Evolutionary conservation across 2,329 filamentous ascomycete genomes (phyloP), one percentile per base, ranked within the genome.

Genomic region (Verticillium nubilum): DNA sequence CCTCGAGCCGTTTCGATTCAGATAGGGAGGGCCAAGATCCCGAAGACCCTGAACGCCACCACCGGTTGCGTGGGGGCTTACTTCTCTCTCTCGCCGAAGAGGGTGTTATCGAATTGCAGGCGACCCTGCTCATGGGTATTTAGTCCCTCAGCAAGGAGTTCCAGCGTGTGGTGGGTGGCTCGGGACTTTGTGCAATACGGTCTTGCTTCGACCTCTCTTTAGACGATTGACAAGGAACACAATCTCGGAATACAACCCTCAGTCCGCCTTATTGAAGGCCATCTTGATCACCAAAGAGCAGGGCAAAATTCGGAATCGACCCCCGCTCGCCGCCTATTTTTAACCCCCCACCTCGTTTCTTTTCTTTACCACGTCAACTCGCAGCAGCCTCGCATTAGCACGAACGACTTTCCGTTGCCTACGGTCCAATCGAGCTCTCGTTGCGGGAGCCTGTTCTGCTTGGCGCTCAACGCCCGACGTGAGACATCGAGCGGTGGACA

Each of bases 401-500:
- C 47, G 35, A 54, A 12, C 26, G 52, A 29, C 26, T 17, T 19
- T 15, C 47, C 50, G 60, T 26, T 26, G 35, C 15, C 52, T 52
- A 27, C 56, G 37, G 13, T 58, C 61, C 61, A 62, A 62, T 60
- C 60, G 55, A 56, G 37, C 35, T 17, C 25, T 35, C 37, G 4
- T 55, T 56, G 25, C 54, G 52, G 35, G 54, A 37, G 27, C 27
- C 23, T 33, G 26, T 54, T 28, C 10, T n/a, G 15, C 52, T 28
- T 54, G 52, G 42, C 42, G 42, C 42, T n/a, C 42, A 23, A n/a
- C 42, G 42, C n/a, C 42, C n/a, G 42, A 47, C 42, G 42, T 47
- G 42, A 47, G 42, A 47, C 42, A 47, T 47, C 12, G n/a, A 12
- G 42, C 42, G 42, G 42, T 47, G 42, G 42, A 13, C 42, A 23